phyloP scores from a whole-genome alignment of 2,329 filamentous ascomycete genomes.

The Microsporum ferrugineum region DNA sequence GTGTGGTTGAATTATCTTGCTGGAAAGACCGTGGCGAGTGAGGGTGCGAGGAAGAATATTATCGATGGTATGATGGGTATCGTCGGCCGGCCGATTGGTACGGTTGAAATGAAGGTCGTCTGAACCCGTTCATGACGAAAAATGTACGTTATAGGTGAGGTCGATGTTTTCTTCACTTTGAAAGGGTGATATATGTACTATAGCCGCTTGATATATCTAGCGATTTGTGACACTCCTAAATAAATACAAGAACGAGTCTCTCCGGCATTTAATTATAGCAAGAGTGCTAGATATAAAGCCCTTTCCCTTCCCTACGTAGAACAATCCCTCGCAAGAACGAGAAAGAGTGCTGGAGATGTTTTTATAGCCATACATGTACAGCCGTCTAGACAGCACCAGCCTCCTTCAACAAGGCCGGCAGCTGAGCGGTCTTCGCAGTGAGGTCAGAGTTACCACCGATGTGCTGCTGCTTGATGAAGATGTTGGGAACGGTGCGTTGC shows the following conservation, averaged over 20 bases:
- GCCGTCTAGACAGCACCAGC: slow-evolving; percentile 48
- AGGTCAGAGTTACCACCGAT: slow-evolving; percentile 94
- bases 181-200: neutral
- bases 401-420: slow-evolving; percentile 53
- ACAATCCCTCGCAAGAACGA: neutral
- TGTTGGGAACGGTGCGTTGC: slow-evolving; percentile 88
- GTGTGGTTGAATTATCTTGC: slow-evolving; percentile 86
- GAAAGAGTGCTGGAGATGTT: neutral
- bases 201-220: neutral
- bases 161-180: neutral
- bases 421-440: slow-evolving; percentile 52
- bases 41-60: slow-evolving; percentile 66
- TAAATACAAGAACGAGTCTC: neutral
- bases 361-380: neutral
- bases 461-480: slow-evolving; percentile 82
- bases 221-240: neutral
- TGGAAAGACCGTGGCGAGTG: slow-evolving; percentile 76
- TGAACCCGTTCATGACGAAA: neutral
- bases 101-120: slow-evolving; percentile 64
- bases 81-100: slow-evolving; percentile 77
- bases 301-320: neutral
- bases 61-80: slow-evolving; percentile 81
- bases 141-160: neutral
- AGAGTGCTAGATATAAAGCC: neutral
- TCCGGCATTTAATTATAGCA: neutral